These are phyloP conservation scores for Camillea tinctor DNA, from an alignment of 2,329 filamentous ascomycete species.

Conservation along the genomic window DNA sequence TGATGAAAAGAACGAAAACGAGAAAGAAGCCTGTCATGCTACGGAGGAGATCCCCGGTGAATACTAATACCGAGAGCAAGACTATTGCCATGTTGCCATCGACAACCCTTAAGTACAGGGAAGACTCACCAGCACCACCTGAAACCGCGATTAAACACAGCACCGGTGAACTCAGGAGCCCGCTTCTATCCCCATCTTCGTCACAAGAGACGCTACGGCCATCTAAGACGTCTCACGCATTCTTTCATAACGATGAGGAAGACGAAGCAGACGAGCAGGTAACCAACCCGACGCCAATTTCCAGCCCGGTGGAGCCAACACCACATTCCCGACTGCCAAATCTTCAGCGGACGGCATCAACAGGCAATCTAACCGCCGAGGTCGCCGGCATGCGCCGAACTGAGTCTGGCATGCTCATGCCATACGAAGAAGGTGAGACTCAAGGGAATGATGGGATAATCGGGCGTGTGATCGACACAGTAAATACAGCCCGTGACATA, in stretches of 20 bases:
- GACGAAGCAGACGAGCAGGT: conserved; percentile 53
- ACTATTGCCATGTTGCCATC: conserved; percentile 86
- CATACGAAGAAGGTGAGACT: conserved; percentile 71
- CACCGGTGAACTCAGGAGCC: conserved; percentile 44
- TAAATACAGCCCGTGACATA: conserved; percentile 70
- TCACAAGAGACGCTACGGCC: conserved; percentile 82
- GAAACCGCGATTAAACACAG: conserved; percentile 64
- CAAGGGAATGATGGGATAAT: conserved; percentile 64
- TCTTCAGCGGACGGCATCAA: conserved; percentile 49
- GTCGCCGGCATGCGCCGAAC: conserved; percentile 70
- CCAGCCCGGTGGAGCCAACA: conserved; percentile 19
- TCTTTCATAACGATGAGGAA: conserved; percentile 61
- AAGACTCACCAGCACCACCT: conserved; percentile 67
- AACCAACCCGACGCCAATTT: conserved; percentile 33
- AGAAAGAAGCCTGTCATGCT: conserved; percentile 57
- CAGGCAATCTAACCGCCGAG: conserved; percentile 49
- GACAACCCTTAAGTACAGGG: conserved; percentile 81
- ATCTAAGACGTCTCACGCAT: conserved; percentile 62
- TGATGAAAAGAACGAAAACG: conserved; percentile 71
- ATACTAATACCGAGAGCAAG: conserved; percentile 66
- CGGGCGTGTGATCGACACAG: conserved; percentile 77
- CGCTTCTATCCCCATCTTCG: conserved; percentile 66
- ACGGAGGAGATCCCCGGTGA: conserved; percentile 36
- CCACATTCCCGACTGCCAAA: conserved; percentile 27
- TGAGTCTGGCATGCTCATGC: conserved; percentile 88